These are phyloP conservation scores for Periconia sp. DNA, from an alignment of 2,329 filamentous ascomycete genomes.

Conservation along the genomic window DNA sequence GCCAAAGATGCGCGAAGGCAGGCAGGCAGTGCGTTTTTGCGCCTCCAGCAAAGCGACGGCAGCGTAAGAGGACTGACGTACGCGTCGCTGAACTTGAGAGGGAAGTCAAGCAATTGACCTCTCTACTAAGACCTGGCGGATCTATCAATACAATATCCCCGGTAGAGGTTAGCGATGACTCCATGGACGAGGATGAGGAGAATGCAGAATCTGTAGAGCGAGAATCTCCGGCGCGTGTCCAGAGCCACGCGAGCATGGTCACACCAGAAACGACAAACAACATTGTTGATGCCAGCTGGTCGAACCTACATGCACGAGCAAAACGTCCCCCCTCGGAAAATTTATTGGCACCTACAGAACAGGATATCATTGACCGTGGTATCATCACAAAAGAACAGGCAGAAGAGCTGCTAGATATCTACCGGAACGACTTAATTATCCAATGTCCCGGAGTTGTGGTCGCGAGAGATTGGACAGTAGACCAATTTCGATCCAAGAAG, in stretches of 20 bases:
- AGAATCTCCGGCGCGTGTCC: slow-evolving; percentile 19
- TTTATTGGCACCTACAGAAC: slow-evolving; percentile 29
- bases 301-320: slow-evolving; percentile 1
- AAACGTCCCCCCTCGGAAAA: slow-evolving; percentile 15
- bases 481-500: slow-evolving; percentile 35
- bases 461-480: slow-evolving; percentile 36
- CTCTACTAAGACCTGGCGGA: slow-evolving; percentile 30
- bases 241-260: slow-evolving; percentile 16
- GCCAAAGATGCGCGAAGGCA: slow-evolving; percentile 44
- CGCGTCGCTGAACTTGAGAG: slow-evolving; percentile 44
- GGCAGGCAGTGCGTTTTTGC: slow-evolving; percentile 41
- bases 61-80: slow-evolving; percentile 45
- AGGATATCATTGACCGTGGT: slow-evolving; percentile 42
- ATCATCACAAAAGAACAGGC: slow-evolving; percentile 37
- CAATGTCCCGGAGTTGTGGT: slow-evolving; percentile 40
- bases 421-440: slow-evolving; percentile 34
- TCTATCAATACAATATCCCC: slow-evolving; percentile 22
- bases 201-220: slow-evolving; percentile 21
- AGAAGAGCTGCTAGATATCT: slow-evolving; percentile 35
- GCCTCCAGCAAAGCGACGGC: slow-evolving; percentile 41
- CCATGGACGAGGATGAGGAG: slow-evolving; percentile 33
- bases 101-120: slow-evolving; percentile 44
- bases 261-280: slow-evolving; percentile 11
- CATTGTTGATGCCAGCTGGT: no score
- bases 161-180: slow-evolving; percentile 14